These are phyloP conservation scores for Backusella macrospora DNA, from an alignment of 192 early-diverging fungal genomes.

Conservation along the genomic window DNA sequence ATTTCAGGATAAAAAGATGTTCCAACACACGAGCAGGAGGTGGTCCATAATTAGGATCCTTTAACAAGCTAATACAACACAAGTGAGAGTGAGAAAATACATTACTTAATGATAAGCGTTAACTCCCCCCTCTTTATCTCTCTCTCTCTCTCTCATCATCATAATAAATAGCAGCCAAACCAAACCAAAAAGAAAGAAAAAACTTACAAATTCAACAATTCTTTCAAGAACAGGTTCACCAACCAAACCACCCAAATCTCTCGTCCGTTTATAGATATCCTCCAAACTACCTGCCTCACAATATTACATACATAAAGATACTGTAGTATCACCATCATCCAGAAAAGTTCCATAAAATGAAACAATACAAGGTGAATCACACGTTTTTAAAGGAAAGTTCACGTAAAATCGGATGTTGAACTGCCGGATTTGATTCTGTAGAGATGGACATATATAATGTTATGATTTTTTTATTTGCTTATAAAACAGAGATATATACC, in stretches of 20 bases:
- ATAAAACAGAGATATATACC: conserved; percentile 67
- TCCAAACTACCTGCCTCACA: conserved; percentile 95
- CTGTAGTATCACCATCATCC: conserved; percentile 72
- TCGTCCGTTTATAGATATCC: conserved; percentile 81
- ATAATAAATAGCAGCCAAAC: no score
- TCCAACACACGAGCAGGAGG: conserved; percentile 67
- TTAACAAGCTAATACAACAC: conserved; percentile 63
- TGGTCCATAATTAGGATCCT: conserved; percentile 70
- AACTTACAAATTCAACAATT: conserved; percentile 78
- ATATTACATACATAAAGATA: conserved; percentile 90
- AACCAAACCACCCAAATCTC: conserved; percentile 71
- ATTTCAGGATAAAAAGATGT: conserved; percentile 71
- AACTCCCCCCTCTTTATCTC: no score
- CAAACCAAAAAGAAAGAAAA: no score
- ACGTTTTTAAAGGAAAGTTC: conserved; percentile 90
- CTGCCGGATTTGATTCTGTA: no score
- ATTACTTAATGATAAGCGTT: no score
- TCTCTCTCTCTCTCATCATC: no score
- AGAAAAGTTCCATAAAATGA: conserved; percentile 93
- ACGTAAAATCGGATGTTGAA: conserved; percentile 85
- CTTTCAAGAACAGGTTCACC: conserved; percentile 87
- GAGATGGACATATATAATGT: conserved; percentile 51
- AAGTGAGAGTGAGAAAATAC: no score
- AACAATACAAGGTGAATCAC: conserved; percentile 92
- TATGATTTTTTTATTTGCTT: background rate